Conservation (phyloP, 192 early-diverging fungal species). For the Lunasporangiospora selenospora region DNA sequence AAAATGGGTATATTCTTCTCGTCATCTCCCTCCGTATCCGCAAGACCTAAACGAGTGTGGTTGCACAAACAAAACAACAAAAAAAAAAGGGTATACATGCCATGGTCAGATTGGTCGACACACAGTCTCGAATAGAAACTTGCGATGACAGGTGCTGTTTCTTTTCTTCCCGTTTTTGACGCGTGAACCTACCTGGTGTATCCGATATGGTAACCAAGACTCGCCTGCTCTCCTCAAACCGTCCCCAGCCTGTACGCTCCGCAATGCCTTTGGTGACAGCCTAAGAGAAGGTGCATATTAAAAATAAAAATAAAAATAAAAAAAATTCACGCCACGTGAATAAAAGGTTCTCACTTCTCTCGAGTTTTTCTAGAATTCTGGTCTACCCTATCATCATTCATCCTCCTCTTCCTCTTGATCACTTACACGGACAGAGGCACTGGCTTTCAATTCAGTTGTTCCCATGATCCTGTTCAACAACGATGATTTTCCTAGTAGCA, state of each 20-base stretch:
- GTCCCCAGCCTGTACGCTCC: constrained; percentile 38
- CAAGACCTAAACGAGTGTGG: constrained; percentile 36
- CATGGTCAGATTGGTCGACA: no score
- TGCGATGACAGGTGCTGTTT: no score
- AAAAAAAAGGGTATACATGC: background rate
- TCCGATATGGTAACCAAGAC: constrained; percentile 31
- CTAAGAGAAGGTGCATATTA: constrained; percentile 6
- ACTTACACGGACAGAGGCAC: constrained; percentile 41
- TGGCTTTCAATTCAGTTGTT: constrained; percentile 40
- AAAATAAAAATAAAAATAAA: constrained; percentile 2
- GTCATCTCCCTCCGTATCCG: constrained; percentile 48
- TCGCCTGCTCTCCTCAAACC: constrained; percentile 39
- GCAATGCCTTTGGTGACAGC: constrained; percentile 44
- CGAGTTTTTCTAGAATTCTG: no score
- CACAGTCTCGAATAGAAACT: no score
- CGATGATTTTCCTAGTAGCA: constrained; percentile 29
- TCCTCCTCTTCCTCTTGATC: no score
- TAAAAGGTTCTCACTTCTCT: no score
- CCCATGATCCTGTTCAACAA: constrained; percentile 46
- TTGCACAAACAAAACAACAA: no score
- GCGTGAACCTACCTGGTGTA: constrained; percentile 45
- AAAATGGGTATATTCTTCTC: constrained; percentile 49
- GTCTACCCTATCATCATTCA: no score
- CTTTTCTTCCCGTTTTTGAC: no score
- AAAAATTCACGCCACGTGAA: no score